A percentile compares a stretch with the other conserved stretches of the same genome.
Conservation (phyloP, 345 rosid species). For the Turnera subulata region DNA sequence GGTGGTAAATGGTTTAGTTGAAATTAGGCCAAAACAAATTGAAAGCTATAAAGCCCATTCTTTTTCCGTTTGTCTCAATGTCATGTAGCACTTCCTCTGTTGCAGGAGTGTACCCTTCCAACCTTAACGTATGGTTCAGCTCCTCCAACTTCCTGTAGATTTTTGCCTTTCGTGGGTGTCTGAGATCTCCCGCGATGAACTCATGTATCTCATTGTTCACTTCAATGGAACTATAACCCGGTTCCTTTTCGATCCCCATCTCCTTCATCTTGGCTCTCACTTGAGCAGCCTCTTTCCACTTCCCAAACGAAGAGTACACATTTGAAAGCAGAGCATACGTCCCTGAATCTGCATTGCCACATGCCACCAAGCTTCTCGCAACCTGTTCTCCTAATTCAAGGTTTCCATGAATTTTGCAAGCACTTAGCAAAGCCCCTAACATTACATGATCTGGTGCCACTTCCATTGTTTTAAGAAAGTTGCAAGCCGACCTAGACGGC, state of each 20-base stretch:
- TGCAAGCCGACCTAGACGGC: conserved; percentile 41
- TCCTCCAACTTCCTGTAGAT: conserved; percentile 54
- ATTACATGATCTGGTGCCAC: conserved; percentile 51
- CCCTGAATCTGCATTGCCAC: conserved; percentile 47
- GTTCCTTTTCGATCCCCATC: conserved; percentile 52
- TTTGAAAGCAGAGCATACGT: conserved; percentile 49
- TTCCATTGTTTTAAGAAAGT: conserved; percentile 37
- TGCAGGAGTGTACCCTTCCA: conserved; percentile 36
- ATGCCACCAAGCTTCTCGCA: conserved; percentile 34
- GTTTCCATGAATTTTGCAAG: conserved; percentile 58
- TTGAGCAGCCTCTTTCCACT: conserved; percentile 52
- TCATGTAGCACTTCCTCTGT: conserved; percentile 33
- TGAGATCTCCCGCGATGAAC: conserved; percentile 46
- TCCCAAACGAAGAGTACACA: conserved; percentile 48
- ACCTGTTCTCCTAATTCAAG: conserved; percentile 41
- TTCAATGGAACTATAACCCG: conserved; percentile 65
- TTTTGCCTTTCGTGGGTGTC: conserved; percentile 45
- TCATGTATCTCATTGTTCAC: conserved; percentile 50
- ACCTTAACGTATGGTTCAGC: conserved; percentile 31
- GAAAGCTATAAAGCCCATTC: conserved; percentile 42
- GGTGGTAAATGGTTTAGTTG: conserved; percentile 29
- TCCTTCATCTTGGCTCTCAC: conserved; percentile 53
- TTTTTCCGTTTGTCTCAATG: conserved; percentile 34
- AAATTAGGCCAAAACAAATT: conserved; percentile 34
- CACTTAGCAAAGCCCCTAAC: conserved; percentile 58